These are phyloP conservation scores for Phyllosticta ampelicida DNA, from an alignment of 2,329 filamentous ascomycete species.

Conservation along the genomic window DNA sequence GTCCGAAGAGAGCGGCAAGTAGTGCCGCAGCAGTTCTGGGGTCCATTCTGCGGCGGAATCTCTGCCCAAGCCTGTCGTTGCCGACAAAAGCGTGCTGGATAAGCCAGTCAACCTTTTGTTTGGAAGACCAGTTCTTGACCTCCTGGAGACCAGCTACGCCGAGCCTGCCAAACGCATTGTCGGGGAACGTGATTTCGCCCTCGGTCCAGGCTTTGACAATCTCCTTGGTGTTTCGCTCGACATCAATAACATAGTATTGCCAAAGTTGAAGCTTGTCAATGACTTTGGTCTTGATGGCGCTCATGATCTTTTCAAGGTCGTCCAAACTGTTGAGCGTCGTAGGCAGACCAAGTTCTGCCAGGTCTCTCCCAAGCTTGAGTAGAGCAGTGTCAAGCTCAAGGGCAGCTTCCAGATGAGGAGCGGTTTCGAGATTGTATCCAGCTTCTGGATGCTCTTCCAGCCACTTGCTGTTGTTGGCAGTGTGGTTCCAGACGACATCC, in stretches of 20 bases:
- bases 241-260: slow-evolving; percentile 85
- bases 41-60: slow-evolving; percentile 63
- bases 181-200: slow-evolving; percentile 46
- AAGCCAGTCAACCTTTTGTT: slow-evolving; percentile 54
- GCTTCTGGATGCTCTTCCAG: slow-evolving; percentile 88
- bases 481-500: slow-evolving; percentile 97
- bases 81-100: slow-evolving; percentile 59
- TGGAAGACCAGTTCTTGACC: slow-evolving; percentile 44
- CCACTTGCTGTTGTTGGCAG: slow-evolving; percentile 91
- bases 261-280: slow-evolving; percentile 70
- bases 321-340: slow-evolving; percentile 58
- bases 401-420: slow-evolving; percentile 57
- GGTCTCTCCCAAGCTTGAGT: slow-evolving; percentile 50
- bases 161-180: slow-evolving; percentile 39
- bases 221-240: slow-evolving; percentile 58
- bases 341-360: slow-evolving; percentile 61
- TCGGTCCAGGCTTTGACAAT: slow-evolving; percentile 61
- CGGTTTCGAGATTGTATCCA: slow-evolving; percentile 87
- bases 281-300: slow-evolving; percentile 69
- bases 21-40: slow-evolving; percentile 60
- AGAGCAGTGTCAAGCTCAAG: slow-evolving; percentile 70
- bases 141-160: slow-evolving; percentile 41
- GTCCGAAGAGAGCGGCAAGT: slow-evolving; percentile 57
- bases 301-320: slow-evolving; percentile 73
- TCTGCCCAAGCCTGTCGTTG: slow-evolving; percentile 64